These are phyloP conservation scores for Colletotrichum tropicicola DNA, from an alignment of 2,329 filamentous ascomycete genomes.

Conservation along the genomic window DNA sequence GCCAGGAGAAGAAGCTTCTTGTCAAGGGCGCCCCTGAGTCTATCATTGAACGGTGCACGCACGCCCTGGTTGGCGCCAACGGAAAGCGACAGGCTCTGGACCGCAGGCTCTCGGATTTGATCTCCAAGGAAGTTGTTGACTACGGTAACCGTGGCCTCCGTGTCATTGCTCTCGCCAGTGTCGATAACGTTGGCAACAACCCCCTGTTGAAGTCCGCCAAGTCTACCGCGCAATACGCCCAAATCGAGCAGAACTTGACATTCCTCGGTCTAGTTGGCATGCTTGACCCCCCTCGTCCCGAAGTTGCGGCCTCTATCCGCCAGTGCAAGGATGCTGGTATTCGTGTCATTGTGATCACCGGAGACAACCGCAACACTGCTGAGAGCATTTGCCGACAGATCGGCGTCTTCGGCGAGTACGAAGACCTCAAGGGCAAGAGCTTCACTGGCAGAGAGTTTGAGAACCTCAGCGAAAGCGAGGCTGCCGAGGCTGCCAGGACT, in stretches of 20 bases:
- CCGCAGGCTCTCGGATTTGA: conserved; percentile 72
- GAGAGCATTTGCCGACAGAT: conserved; percentile 98
- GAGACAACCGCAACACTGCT: conserved; percentile 96
- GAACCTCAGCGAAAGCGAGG: conserved; percentile 77
- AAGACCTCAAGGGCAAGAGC: conserved; percentile 90
- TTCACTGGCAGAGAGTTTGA: conserved; percentile 97
- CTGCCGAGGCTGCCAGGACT: conserved; percentile 83
- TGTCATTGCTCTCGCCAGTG: conserved; percentile 89
- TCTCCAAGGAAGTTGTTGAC: conserved; percentile 83
- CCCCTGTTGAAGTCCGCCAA: conserved; percentile 79
- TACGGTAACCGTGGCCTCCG: conserved; percentile 94
- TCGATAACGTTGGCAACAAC: conserved; percentile 78
- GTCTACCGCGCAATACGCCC: conserved; percentile 82
- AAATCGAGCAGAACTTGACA: conserved; percentile 94
- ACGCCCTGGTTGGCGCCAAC: conserved; percentile 78
- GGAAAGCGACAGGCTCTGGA: conserved; percentile 81
- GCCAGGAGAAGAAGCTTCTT: conserved; percentile 78
- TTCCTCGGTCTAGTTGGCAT: conserved; percentile 93
- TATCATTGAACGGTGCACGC: conserved; percentile 90
- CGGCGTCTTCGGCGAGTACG: conserved; percentile 84
- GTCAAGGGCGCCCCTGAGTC: conserved; percentile 98
- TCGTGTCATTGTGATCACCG: conserved; percentile 96
- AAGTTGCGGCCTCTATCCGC: conserved; percentile 85
- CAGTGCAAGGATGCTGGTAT: conserved; percentile 95
- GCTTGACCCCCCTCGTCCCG: conserved; percentile 94